Percentiles rank a stretch among this genome's conserved stretches.
Evolutionary conservation across 345 rosid species (phyloP).

Genomic region (Gossypioides kirkii): DNA sequence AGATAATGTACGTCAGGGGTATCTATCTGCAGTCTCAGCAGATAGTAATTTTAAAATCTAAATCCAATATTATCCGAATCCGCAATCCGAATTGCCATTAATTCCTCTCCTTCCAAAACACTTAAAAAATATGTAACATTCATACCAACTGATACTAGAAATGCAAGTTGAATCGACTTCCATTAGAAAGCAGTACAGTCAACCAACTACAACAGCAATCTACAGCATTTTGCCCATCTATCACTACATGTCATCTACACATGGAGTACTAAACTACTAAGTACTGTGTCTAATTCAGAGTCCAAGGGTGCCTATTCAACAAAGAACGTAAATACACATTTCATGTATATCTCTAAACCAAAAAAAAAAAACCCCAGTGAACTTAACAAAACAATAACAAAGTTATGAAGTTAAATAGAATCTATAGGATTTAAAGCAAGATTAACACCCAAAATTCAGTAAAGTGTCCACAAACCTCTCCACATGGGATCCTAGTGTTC

Average conservation of each 20-base stretch:
- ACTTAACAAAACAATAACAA: not conserved
- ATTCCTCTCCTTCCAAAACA: not conserved
- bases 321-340: not conserved
- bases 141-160: not conserved
- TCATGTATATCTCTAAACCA: not conserved
- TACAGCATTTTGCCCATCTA: not conserved
- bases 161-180: not conserved
- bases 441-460: not conserved
- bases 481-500: slow-evolving; percentile 77
- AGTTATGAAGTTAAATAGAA: not conserved
- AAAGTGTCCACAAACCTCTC: slow-evolving; percentile 54
- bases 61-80: too few species aligned
- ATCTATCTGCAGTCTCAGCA: too few species aligned
- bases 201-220: not conserved
- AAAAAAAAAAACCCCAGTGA: too few species aligned
- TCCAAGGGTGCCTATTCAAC: not conserved
- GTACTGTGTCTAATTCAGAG: not conserved
- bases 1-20: too few species aligned
- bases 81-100: too few species aligned
- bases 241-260: not conserved
- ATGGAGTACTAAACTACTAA: not conserved
- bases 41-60: too few species aligned
- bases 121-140: not conserved
- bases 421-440: slow-evolving; percentile 1
- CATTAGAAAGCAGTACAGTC: not conserved